Base-by-base conservation (phyloP, 257 asterid species). In the Rehmannia glutinosa region DNA sequence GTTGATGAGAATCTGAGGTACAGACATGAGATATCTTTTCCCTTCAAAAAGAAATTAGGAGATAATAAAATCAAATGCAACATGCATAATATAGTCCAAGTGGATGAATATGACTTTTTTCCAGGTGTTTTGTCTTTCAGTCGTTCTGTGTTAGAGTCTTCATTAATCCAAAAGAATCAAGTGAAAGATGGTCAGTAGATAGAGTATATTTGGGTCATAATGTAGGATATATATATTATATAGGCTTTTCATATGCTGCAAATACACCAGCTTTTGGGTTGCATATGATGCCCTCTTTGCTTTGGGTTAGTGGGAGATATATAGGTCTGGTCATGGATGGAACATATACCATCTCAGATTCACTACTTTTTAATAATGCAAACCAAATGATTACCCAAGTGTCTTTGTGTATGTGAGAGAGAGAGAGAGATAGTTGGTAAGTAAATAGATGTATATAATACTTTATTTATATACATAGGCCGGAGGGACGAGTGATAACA, bases 191-290 rank as follows among this genome's bases (percentile, higher is more conserved):
- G 41, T 45, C 50, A 50, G 50, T 55, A 27, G 23, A 65, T 50
- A 54, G 62, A 47, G 47, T 41, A 67, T 68, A 61, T 61, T 73
- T 56, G 53, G 72, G 64, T 43, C 12, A 19, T 56, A 73, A 73
- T 65, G 60, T 66, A 73, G 72, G 63, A 73, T 65, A 58, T 42
- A 24, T 28, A 45, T 32, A 51, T 41, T 24, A 50, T 71, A 71
- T 63, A 77, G 86, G 81, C 80, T 77, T 86, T 80, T 73, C 70
- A 73, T n/a, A n/a, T 80, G 66, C 70, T 75, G 84, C 82, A 84
- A 81, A 83, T 55, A 80, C 61, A 73, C 68, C 83, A 72, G 86
- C 91, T 85, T 85, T 83, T 75, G 62, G 85, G 79, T 73, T 84
- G 84, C 82, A 81, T 75, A 78, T 75, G 81, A 83, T 82, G 59